Percentiles rank a stretch among this genome's conserved stretches.
phyloP scores from a whole-genome alignment of 208 protist species.

The Leishmania amazonensis region DNA sequence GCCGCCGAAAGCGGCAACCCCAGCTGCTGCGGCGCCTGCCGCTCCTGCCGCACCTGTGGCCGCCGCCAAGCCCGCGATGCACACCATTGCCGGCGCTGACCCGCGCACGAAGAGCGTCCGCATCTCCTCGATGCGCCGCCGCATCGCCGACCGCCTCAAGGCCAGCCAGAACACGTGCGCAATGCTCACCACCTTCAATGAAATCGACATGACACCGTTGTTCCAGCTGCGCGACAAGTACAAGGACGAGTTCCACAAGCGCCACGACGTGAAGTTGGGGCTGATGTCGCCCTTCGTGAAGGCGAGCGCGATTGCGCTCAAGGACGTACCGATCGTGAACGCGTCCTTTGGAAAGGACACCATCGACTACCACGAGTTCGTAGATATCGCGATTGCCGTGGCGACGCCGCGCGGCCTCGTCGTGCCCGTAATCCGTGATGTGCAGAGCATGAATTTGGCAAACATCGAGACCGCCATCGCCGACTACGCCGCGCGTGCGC shows the following conservation, averaged over 20 bases:
- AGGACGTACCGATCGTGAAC: constrained; percentile 97
- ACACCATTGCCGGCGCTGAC: constrained; percentile 53
- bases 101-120: constrained; percentile 83
- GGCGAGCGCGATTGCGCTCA: constrained; percentile 94
- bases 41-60: constrained; percentile 35
- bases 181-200: constrained; percentile 99
- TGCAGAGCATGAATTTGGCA: constrained; percentile 95
- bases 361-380: constrained; percentile 98
- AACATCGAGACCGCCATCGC: constrained; percentile 97
- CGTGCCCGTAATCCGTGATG: constrained; percentile 97
- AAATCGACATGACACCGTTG: constrained; percentile 97
- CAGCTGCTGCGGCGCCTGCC: constrained; percentile 26
- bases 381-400: constrained; percentile 98
- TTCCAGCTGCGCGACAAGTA: constrained; percentile 96
- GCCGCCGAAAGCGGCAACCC: constrained; percentile 10
- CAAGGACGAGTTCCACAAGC: constrained; percentile 98
- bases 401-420: constrained; percentile 97
- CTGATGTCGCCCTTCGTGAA: constrained; percentile 99
- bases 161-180: constrained; percentile 98
- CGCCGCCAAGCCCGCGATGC: constrained; percentile 30
- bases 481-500: constrained; percentile 91
- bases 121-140: constrained; percentile 95
- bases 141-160: constrained; percentile 98
- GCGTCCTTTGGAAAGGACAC: constrained; percentile 94
- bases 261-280: constrained; percentile 98